phyloP scores from a whole-genome alignment of 495 filamentous ascomycete genomes.

The Amorphotheca resinae region DNA sequence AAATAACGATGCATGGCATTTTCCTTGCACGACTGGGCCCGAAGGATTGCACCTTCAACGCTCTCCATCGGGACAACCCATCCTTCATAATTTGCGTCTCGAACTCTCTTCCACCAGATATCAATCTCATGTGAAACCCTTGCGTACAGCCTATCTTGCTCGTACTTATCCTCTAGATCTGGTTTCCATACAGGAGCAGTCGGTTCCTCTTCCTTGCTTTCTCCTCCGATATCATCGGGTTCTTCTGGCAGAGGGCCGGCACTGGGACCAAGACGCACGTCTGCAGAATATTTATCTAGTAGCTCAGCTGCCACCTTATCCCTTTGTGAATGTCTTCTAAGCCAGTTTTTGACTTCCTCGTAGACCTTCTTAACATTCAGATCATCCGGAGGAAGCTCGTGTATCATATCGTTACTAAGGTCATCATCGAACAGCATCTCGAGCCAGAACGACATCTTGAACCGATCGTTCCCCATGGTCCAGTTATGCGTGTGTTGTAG shows the following conservation, averaged over 20 bases:
- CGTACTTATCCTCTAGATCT: conserved; percentile 27
- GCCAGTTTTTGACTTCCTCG: conserved; percentile 21
- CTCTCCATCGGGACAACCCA: conserved; percentile 40
- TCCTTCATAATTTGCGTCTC: conserved; percentile 38
- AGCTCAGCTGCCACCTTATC: conserved; percentile 12
- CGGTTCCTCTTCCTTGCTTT: conserved; percentile 6
- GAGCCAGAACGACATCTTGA: conserved; percentile 84
- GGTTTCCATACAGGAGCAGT: conserved; percentile 18
- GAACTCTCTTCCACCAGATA: conserved; percentile 41
- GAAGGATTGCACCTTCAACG: conserved; percentile 36
- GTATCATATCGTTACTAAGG: conserved; percentile 18
- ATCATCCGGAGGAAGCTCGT: conserved; percentile 20
- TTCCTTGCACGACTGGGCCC: conserved; percentile 35
- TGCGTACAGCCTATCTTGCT: conserved; percentile 38
- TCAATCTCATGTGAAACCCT: conserved; percentile 45
- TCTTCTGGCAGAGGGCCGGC: conserved; percentile 13
- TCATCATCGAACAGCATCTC: conserved; percentile 65
- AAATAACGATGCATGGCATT: conserved; percentile 33
- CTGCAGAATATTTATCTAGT: conserved; percentile 13
- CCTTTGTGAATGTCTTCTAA: conserved; percentile 14
- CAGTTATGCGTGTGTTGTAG: conserved; percentile 89
- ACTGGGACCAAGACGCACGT: conserved; percentile 13
- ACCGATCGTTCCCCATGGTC: conserved; percentile 79
- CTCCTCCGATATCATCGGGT: conserved; percentile 1
- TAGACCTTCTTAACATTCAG: conserved; percentile 20